A percentile compares a stretch with the other conserved stretches of the same genome.
Evolutionary conservation across 441 rosid genomes (phyloP).

Genomic region (Breynia disticha): DNA sequence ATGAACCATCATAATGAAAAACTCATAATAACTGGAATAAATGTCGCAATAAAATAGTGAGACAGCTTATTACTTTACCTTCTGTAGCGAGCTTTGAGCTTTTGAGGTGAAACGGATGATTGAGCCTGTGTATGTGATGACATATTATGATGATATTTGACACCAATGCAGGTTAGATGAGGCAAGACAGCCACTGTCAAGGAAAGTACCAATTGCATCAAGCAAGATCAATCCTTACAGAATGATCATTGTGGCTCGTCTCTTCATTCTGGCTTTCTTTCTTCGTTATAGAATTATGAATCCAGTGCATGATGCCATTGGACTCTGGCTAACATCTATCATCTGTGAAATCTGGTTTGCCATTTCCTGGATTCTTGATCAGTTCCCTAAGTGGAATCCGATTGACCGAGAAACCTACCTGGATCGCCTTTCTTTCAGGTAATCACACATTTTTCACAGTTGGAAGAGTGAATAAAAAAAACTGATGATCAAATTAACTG

Average conservation of each 20-base stretch:
- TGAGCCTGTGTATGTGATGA: too few relatives aligned
- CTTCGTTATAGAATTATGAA: constrained; percentile 73
- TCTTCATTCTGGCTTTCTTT: constrained; percentile 57
- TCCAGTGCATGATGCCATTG: constrained; percentile 81
- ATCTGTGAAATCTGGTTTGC: constrained; percentile 99
- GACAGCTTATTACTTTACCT: too few relatives aligned
- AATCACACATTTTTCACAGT: too few relatives aligned
- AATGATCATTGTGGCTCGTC: constrained; percentile 83
- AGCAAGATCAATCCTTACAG: constrained; percentile 88
- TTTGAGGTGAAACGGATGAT: too few relatives aligned
- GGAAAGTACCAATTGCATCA: constrained; percentile 92
- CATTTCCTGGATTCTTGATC: constrained; percentile 91
- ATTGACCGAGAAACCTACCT: constrained; percentile 86
- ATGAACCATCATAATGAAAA: too few relatives aligned
- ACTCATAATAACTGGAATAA: too few relatives aligned
- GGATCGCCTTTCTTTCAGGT: constrained; percentile 87
- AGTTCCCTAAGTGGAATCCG: constrained; percentile 94
- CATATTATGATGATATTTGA: too few relatives aligned
- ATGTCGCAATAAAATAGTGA: too few relatives aligned
- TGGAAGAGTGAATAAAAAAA: too few relatives aligned
- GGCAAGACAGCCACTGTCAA: constrained; percentile 80
- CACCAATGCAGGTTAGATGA: constrained; percentile 57
- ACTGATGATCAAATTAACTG: too few relatives aligned
- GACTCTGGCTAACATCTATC: constrained; percentile 89
- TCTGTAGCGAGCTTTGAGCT: too few relatives aligned